Percentiles rank a stretch among this genome's conserved stretches.
These are phyloP conservation scores for Schizonepeta tenuifolia DNA, from an alignment of 257 asterid species.

Conservation along the genomic window DNA sequence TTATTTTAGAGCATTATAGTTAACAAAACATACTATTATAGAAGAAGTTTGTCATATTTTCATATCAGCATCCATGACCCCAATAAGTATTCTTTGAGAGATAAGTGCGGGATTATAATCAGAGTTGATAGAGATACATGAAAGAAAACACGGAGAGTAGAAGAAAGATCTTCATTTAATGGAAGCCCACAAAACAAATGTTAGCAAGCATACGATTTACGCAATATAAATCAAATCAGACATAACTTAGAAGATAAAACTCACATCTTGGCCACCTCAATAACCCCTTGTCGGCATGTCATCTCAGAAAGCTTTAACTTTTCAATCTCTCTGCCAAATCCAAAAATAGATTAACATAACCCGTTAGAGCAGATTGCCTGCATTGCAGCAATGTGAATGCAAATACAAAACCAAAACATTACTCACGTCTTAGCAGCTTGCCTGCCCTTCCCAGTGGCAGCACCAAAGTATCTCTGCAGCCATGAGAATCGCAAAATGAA, in stretches of 20 bases:
- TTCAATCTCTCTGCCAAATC: conserved; percentile 75
- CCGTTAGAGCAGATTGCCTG: conserved; percentile 63
- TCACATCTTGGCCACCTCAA: conserved; percentile 96
- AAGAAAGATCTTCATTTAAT: neutral
- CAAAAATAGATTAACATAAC: conserved; percentile 3
- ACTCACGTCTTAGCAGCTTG: conserved; percentile 98
- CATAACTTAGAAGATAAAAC: conserved; percentile 33
- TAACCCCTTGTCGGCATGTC: conserved; percentile 92
- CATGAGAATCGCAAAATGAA: conserved; percentile 4
- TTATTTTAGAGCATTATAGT: neutral
- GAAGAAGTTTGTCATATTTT: neutral
- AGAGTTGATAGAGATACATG: neutral
- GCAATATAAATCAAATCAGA: neutral
- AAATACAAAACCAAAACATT: neutral
- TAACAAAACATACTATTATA: neutral
- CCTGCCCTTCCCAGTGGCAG: conserved; percentile 93
- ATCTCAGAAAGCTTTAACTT: conserved; percentile 89
- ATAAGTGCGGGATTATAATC: neutral
- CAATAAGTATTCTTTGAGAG: neutral
- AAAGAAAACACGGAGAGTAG: neutral
- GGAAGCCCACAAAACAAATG: too few relatives aligned
- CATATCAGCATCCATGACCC: neutral
- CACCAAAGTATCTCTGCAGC: conserved; percentile 83
- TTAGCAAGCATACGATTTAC: neutral
- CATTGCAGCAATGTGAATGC: conserved; percentile 19